Conservation (phyloP, 73 alveolate species). For the Blepharisma stoltei region DNA sequence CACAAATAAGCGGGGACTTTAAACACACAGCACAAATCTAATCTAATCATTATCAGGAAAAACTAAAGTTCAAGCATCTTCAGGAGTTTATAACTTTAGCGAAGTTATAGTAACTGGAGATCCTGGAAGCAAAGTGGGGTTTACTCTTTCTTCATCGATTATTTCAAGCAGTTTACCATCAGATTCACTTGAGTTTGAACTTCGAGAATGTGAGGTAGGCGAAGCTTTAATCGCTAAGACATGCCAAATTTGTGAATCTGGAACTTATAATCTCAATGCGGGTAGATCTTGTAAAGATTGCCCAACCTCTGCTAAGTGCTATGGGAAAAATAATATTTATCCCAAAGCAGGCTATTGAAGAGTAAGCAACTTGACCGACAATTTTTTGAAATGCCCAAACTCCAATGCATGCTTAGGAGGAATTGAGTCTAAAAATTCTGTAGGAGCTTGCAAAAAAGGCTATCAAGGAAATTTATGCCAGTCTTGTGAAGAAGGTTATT, state of each 20-base stretch:
- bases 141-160: neutral
- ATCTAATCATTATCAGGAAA: neutral
- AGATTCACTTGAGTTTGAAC: conserved; percentile 5
- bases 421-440: conserved; percentile 19
- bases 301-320: conserved; percentile 43
- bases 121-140: neutral
- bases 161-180: neutral
- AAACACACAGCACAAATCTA: no score
- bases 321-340: conserved; percentile 45
- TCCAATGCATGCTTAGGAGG: conserved; percentile 37
- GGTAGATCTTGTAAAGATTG: conserved; percentile 33
- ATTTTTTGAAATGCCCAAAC: conserved; percentile 36
- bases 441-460: conserved; percentile 47
- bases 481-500: conserved; percentile 47
- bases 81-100: neutral
- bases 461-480: conserved; percentile 53
- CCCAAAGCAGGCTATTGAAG: conserved; percentile 56
- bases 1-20: no score
- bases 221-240: conserved; percentile 55
- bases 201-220: conserved; percentile 57
- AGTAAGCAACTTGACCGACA: conserved; percentile 16
- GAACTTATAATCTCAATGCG: neutral
- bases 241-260: neutral
- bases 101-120: neutral
- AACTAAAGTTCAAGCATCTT: neutral